Evolutionary conservation across 1,284 basidiomycete genomes (phyloP).

Genomic region (Porodaedalea pini): DNA sequence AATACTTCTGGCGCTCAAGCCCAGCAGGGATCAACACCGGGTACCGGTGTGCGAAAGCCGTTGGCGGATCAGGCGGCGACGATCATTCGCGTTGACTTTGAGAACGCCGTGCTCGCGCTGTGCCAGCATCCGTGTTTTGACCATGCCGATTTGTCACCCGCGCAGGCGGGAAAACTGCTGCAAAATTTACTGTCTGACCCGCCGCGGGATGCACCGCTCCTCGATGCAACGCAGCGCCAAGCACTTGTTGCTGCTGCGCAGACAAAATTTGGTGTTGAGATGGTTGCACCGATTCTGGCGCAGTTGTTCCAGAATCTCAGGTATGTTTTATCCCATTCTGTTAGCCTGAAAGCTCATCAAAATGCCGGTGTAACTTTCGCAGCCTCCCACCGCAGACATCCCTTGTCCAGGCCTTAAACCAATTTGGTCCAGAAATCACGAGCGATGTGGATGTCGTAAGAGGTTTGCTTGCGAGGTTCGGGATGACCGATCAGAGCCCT

Average conservation of each 20-base stretch:
- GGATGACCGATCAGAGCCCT: constrained; percentile 62
- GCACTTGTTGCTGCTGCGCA: constrained; percentile 69
- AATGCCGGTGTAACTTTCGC: constrained; percentile 12
- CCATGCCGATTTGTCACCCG: constrained; percentile 70
- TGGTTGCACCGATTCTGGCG: constrained; percentile 49
- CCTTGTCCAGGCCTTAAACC: constrained; percentile 67
- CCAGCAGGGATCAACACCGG: not conserved
- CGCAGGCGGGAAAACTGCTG: constrained; percentile 74
- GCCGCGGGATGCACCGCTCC: constrained; percentile 57
- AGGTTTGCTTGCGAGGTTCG: constrained; percentile 67
- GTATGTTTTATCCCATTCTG: constrained; percentile 35
- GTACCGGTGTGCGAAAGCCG: constrained; percentile 53
- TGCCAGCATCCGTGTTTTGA: constrained; percentile 77
- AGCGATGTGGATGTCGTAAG: constrained; percentile 66
- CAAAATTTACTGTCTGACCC: constrained; percentile 67
- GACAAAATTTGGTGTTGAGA: constrained; percentile 66
- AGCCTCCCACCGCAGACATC: constrained; percentile 65
- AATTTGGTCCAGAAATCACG: constrained; percentile 74
- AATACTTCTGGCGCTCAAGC: not conserved
- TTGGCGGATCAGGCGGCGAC: constrained; percentile 62
- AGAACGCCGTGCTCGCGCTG: constrained; percentile 66
- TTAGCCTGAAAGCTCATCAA: constrained; percentile 1
- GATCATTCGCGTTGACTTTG: constrained; percentile 71
- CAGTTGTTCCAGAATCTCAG: constrained; percentile 46
- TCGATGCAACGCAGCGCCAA: constrained; percentile 69